Percentiles rank a stretch among this genome's conserved stretches.
These are phyloP conservation scores for Leishmania arabica DNA, from an alignment of 208 protist genomes.

Conservation along the genomic window DNA sequence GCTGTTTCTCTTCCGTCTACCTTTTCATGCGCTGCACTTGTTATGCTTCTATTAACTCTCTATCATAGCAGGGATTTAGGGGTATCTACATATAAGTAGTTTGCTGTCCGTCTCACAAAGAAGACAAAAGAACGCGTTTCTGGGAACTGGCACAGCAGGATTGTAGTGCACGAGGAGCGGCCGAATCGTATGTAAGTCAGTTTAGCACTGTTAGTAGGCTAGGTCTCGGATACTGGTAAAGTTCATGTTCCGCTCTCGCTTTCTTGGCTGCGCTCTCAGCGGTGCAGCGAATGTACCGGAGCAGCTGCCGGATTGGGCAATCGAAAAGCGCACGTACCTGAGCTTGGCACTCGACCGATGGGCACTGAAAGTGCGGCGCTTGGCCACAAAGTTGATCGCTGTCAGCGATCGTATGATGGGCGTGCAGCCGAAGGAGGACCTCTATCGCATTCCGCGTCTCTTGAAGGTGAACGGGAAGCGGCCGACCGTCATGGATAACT, in stretches of 20 bases:
- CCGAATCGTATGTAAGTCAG: background rate
- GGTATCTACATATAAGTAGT: background rate
- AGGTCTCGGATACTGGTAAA: background rate
- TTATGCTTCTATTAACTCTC: too few species aligned
- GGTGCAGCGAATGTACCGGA: slow-evolving; percentile 38
- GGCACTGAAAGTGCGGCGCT: slow-evolving; percentile 39
- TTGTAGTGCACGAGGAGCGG: background rate
- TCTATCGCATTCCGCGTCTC: slow-evolving; percentile 82
- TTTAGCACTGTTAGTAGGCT: background rate
- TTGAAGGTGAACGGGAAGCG: slow-evolving; percentile 71
- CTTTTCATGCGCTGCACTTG: background rate
- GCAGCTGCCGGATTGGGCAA: slow-evolving; percentile 72
- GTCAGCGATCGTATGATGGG: slow-evolving; percentile 74
- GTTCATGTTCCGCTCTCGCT: slow-evolving; percentile 43
- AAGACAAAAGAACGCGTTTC: background rate
- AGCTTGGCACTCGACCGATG: slow-evolving; percentile 45
- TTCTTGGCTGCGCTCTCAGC: slow-evolving; percentile 4
- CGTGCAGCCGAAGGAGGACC: slow-evolving; percentile 73
- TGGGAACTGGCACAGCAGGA: background rate
- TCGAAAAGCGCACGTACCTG: slow-evolving; percentile 56
- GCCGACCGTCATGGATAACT: slow-evolving; percentile 88
- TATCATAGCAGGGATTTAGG: background rate
- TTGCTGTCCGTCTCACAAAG: background rate
- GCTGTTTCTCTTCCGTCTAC: background rate
- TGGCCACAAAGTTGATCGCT: slow-evolving; percentile 49